Percentiles rank a stretch among this genome's conserved stretches.
Evolutionary conservation across 129 eudicot species (phyloP).

Genomic region (Helianthus annuus): DNA sequence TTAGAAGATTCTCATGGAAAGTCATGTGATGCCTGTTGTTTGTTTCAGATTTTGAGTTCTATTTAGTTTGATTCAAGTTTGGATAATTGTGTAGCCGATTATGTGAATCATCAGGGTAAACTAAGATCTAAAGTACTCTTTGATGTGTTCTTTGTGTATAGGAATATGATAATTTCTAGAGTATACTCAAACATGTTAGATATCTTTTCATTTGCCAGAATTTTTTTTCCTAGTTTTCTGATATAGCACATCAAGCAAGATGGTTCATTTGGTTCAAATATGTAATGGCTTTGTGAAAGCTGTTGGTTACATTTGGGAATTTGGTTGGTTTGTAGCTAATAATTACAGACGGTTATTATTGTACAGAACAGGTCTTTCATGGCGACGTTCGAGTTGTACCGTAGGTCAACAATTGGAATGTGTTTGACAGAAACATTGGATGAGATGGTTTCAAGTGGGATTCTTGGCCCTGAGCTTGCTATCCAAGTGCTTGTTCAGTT

Average conservation of each 20-base stretch:
- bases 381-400: slow-evolving; percentile 93
- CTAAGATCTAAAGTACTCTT: slow-evolving; percentile 5
- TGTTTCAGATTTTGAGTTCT: slow-evolving; percentile 15
- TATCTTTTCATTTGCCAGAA: not conserved
- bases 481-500: slow-evolving; percentile 96
- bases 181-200: not conserved
- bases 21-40: slow-evolving; percentile 13
- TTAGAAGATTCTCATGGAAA: not conserved
- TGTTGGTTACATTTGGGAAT: not conserved
- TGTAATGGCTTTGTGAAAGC: not conserved
- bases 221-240: not conserved
- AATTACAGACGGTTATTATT: not conserved
- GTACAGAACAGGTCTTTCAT: slow-evolving; percentile 35
- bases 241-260: not conserved
- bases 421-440: slow-evolving; percentile 95
- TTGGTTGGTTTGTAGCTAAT: not conserved
- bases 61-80: not conserved
- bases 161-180: not conserved
- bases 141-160: not conserved
- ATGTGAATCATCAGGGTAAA: not conserved
- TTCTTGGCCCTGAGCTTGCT: slow-evolving; percentile 84
- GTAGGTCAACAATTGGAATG: slow-evolving; percentile 96
- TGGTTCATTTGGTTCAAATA: slow-evolving; percentile 3
- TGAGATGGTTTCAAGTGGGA: slow-evolving; percentile 80
- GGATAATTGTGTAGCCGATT: not conserved